A percentile compares a stretch with the other conserved stretches of the same genome.
Conservation (phyloP, 2,329 filamentous ascomycete species). For the Dryadomyces sulphureus region DNA sequence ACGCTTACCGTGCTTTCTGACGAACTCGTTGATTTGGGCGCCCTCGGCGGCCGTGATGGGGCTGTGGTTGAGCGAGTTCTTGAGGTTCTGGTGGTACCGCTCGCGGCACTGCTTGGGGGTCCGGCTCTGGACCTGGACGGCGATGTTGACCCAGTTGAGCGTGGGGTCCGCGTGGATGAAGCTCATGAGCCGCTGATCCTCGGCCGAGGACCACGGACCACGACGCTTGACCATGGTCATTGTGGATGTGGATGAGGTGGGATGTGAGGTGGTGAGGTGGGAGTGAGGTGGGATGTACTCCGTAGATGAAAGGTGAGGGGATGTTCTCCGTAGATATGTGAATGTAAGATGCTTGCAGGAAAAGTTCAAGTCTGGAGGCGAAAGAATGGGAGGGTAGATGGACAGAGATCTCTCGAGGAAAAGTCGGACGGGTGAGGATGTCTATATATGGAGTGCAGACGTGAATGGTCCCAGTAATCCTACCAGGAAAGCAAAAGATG, state of each 20-base stretch:
- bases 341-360: neutral
- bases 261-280: neutral
- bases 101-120: conserved; percentile 93
- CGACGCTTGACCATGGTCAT: conserved; percentile 14
- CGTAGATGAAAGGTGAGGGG: neutral
- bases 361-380: no score
- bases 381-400: no score
- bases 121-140: conserved; percentile 57
- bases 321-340: neutral
- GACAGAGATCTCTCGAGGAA: neutral
- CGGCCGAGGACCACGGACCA: conserved; percentile 60
- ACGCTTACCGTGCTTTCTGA: conserved; percentile 64
- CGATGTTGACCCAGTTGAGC: conserved; percentile 82
- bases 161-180: conserved; percentile 54
- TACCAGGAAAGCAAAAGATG: neutral
- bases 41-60: conserved; percentile 61
- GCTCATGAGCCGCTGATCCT: conserved; percentile 52
- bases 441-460: neutral
- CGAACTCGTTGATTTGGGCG: conserved; percentile 59
- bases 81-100: conserved; percentile 86
- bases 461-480: neutral
- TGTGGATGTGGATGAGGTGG: neutral
- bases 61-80: conserved; percentile 56
- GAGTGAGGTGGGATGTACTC: neutral
- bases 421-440: conserved; percentile 1